A percentile compares a stretch with the other conserved stretches of the same genome.
These are phyloP conservation scores for Strigomonas galati DNA, from an alignment of 208 protist genomes.

Conservation along the genomic window DNA sequence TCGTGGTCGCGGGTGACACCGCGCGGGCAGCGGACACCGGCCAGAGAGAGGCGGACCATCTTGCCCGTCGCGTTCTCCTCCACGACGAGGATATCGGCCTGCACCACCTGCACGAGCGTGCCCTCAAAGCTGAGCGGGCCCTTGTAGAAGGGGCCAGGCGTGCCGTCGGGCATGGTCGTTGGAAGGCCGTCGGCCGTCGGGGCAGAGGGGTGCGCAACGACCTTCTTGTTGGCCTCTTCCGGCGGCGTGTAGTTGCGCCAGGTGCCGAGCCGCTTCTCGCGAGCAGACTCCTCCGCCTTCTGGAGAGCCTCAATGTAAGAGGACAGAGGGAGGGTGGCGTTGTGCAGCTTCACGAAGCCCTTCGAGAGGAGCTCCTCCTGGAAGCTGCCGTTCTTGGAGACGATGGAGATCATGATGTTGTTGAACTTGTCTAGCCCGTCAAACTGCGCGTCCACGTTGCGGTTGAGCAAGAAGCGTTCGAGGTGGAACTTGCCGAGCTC, in stretches of 20 bases:
- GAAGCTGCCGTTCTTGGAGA: conserved; percentile 79
- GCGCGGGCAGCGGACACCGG: conserved; percentile 50
- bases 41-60: conserved; percentile 66
- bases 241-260: conserved; percentile 70
- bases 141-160: conserved; percentile 45
- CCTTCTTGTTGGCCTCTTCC: conserved; percentile 14
- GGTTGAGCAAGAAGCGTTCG: conserved; percentile 79
- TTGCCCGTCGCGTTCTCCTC: conserved; percentile 43
- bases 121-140: conserved; percentile 61
- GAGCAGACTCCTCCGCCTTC: conserved; percentile 56
- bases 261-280: conserved; percentile 42
- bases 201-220: conserved; percentile 13
- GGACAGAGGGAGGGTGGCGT: conserved; percentile 47
- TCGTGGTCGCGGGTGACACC: conserved; percentile 44
- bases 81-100: conserved; percentile 78
- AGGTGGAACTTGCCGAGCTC: conserved; percentile 60
- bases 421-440: conserved; percentile 74
- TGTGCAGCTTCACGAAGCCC: conserved; percentile 71
- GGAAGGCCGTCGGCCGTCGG: conserved; percentile 33
- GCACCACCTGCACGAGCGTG: conserved; percentile 74
- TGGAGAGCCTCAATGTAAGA: conserved; percentile 37
- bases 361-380: conserved; percentile 81
- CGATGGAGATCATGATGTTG: conserved; percentile 77
- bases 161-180: conserved; percentile 44
- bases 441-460: conserved; percentile 74